Base-by-base conservation (phyloP, 176 grass and related monocot species). In the Tillandsia leiboldiana region DNA sequence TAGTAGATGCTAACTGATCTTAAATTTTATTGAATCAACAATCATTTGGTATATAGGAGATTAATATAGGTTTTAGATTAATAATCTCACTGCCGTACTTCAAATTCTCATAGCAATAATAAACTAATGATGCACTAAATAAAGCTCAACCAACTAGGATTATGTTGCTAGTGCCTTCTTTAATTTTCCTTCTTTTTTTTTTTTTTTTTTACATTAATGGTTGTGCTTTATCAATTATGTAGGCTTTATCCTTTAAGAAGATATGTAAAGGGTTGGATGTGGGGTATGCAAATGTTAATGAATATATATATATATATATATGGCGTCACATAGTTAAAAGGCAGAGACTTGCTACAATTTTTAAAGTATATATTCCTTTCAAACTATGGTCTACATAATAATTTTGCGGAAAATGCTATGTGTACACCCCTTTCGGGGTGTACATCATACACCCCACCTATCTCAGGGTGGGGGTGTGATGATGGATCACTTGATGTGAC, bases 361-460 rank as follows among this genome's bases (percentile, higher is more conserved):
- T 78, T 77, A 51, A 67, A 63, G 52, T 68, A 83, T 83, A 72
- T 73, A 67, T 83, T 69, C 47, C 51, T 83, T 73, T 63, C 57
- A 66, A 47, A 56, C 2, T 3, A 28, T 26, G 78, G 70, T 53
- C 78, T 27, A 81, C 70, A 48, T 74, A 58, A 73, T 69, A 42
- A 63, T 48, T 49, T 80, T 63, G 63, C 4, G n/a, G n/a, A n/a
- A n/a, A n/a, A n/a, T n/a, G n/a, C n/a, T n/a, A n/a, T n/a, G n/a
- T n/a, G n/a, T n/a, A n/a, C n/a, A n/a, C n/a, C n/a, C n/a, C n/a
- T n/a, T n/a, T n/a, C n/a, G n/a, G n/a, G n/a, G n/a, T n/a, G n/a
- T n/a, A n/a, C n/a, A n/a, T n/a, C n/a, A n/a, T n/a, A n/a, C n/a
- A n/a, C n/a, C n/a, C n/a, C n/a, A n/a, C n/a, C n/a, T n/a, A n/a